A percentile compares a stretch with the other conserved stretches of the same genome.
Evolutionary conservation across 2,329 filamentous ascomycete genomes (phyloP).

Genomic region (Neospermospora avenae): DNA sequence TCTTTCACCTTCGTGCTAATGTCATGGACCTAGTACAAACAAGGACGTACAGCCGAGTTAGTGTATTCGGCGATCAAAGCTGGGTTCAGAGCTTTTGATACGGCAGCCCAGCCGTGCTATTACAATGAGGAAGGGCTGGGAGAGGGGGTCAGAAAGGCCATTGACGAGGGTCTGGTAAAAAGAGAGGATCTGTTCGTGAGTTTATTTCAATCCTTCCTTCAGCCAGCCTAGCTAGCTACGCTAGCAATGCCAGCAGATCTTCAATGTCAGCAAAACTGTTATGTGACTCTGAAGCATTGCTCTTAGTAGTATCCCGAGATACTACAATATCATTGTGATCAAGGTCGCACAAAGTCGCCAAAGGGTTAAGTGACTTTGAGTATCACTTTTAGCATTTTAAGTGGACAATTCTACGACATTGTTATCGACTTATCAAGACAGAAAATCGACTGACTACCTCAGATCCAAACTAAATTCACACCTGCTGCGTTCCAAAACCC

Average conservation of each 20-base stretch:
- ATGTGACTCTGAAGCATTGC: no score
- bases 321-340: no score
- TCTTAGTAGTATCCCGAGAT: no score
- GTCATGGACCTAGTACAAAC: conserved; percentile 69
- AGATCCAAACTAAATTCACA: conserved; percentile 85
- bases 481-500: conserved; percentile 59
- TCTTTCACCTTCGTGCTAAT: no score
- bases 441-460: neutral
- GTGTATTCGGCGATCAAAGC: conserved; percentile 65
- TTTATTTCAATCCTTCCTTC: conserved; percentile 1
- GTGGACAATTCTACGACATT: neutral
- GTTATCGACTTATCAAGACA: no score
- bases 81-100: conserved; percentile 74
- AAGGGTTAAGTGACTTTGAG: no score
- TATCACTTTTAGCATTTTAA: no score
- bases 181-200: conserved; percentile 62
- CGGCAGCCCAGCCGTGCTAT: conserved; percentile 74
- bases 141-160: conserved; percentile 59
- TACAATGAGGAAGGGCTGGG: conserved; percentile 73
- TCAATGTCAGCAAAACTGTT: no score
- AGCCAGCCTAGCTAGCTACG: no score
- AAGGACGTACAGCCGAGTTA: conserved; percentile 60
- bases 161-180: conserved; percentile 55
- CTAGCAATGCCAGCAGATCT: no score
- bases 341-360: no score